Conservation (phyloP, 352 stramenopile genomes). For the Detonula confervacea region DNA sequence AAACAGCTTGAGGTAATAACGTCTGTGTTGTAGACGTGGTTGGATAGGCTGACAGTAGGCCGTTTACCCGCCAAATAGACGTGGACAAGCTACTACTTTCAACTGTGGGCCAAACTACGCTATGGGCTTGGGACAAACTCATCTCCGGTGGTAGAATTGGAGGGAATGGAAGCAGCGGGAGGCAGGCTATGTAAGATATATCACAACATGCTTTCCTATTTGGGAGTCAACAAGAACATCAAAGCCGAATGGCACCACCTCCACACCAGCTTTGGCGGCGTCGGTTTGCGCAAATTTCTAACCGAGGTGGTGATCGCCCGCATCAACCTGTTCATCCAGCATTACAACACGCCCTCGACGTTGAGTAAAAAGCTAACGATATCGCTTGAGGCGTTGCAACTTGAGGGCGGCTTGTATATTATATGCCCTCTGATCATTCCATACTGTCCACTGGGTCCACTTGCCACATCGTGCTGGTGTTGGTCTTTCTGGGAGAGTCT, state of each 20-base stretch:
- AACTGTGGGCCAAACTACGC: slow-evolving; percentile 21
- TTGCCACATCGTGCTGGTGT: slow-evolving; percentile 16
- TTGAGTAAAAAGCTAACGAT: background rate
- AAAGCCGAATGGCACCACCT: slow-evolving; percentile 10
- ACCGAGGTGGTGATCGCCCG: background rate
- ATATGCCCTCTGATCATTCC: too few relatives aligned
- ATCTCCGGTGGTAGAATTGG: background rate
- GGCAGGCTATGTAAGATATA: background rate
- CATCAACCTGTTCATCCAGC: slow-evolving; percentile 13
- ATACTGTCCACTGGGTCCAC: background rate
- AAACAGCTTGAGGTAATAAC: slow-evolving; percentile 6
- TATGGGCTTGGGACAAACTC: slow-evolving; percentile 22
- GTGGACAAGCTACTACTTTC: slow-evolving; percentile 32
- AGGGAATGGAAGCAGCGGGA: background rate
- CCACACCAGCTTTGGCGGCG: background rate
- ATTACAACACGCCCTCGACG: slow-evolving; percentile 1
- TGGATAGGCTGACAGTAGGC: background rate
- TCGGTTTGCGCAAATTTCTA: background rate
- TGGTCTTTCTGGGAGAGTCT: slow-evolving; percentile 17
- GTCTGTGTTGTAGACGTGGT: slow-evolving; percentile 16
- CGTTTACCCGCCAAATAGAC: slow-evolving; percentile 7
- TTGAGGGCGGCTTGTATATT: background rate
- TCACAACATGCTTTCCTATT: background rate
- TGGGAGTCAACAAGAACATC: slow-evolving; percentile 14
- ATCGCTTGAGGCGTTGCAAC: background rate